These are phyloP conservation scores for Trichopus zeylanicus DNA, from an alignment of 116 monocot species.

Conservation along the genomic window DNA sequence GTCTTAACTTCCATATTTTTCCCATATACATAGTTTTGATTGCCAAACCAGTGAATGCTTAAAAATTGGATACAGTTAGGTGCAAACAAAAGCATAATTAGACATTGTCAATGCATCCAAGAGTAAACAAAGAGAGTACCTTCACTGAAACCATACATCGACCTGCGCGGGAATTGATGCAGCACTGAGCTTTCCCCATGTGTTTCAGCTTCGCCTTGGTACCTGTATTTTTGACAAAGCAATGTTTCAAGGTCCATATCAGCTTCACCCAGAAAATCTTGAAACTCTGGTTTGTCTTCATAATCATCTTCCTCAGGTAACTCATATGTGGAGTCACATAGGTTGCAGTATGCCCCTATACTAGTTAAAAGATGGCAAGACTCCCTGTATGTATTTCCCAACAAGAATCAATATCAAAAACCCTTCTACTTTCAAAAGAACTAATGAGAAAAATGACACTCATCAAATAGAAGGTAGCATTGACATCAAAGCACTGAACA, in stretches of 20 bases:
- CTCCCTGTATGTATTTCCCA: constrained; percentile 33
- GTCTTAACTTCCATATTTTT: too few species aligned
- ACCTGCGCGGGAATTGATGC: constrained; percentile 14
- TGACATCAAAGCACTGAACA: background rate
- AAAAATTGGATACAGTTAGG: too few species aligned
- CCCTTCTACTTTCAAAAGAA: background rate
- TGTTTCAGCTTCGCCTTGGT: constrained; percentile 17
- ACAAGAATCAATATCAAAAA: background rate
- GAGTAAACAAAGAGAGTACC: constrained; percentile 9
- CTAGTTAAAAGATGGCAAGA: constrained; percentile 83
- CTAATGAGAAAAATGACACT: background rate
- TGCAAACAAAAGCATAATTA: too few species aligned
- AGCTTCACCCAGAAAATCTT: constrained; percentile 28
- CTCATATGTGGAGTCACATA: constrained; percentile 32
- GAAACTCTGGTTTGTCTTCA: constrained; percentile 25
- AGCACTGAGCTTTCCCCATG: constrained; percentile 33
- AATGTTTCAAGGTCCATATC: constrained; percentile 19
- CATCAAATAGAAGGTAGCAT: background rate
- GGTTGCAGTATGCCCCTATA: constrained; percentile 55
- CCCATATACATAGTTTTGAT: too few species aligned
- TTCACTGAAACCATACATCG: constrained; percentile 27
- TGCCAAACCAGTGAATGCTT: too few species aligned
- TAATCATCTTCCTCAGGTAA: constrained; percentile 59
- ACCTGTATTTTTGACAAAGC: constrained; percentile 18
- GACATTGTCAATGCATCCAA: background rate